Evolutionary conservation across 331 rosid species (phyloP).

Genomic region (Arachis monticola): DNA sequence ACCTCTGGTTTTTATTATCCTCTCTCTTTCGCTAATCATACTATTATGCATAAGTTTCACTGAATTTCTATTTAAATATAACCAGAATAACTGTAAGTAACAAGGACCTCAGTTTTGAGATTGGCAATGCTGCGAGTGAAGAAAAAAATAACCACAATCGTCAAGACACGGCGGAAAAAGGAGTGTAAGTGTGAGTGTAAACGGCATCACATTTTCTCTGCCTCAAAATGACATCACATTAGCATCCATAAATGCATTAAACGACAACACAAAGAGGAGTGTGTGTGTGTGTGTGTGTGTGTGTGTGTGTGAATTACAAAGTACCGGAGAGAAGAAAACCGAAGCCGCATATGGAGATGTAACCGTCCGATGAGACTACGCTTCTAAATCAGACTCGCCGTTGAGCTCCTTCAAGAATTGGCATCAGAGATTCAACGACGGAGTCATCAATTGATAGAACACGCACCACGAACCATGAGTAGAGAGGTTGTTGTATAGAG

Average conservation of each 20-base stretch:
- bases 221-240: background rate
- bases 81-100: slow-evolving; percentile 32
- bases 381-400: slow-evolving; percentile 62
- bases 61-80: too few species aligned
- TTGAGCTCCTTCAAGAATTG: slow-evolving; percentile 44
- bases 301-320: background rate
- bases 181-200: slow-evolving; percentile 41
- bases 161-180: slow-evolving; percentile 79
- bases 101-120: too few species aligned
- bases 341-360: slow-evolving; percentile 77
- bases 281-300: too few species aligned
- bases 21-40: too few species aligned
- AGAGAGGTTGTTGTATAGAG: too few species aligned
- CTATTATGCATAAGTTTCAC: too few species aligned
- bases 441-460: background rate
- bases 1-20: slow-evolving; percentile 65
- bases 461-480: too few species aligned
- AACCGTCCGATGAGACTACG: slow-evolving; percentile 52
- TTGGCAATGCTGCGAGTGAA: slow-evolving; percentile 56
- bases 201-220: slow-evolving; percentile 72
- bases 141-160: slow-evolving; percentile 60
- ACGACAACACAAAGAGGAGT: background rate
- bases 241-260: background rate
- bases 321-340: slow-evolving; percentile 91
- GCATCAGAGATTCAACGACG: slow-evolving; percentile 27